Evolutionary conservation across 2,329 filamentous ascomycete genomes (phyloP).

Genomic region (Fusarium sambucinum): DNA sequence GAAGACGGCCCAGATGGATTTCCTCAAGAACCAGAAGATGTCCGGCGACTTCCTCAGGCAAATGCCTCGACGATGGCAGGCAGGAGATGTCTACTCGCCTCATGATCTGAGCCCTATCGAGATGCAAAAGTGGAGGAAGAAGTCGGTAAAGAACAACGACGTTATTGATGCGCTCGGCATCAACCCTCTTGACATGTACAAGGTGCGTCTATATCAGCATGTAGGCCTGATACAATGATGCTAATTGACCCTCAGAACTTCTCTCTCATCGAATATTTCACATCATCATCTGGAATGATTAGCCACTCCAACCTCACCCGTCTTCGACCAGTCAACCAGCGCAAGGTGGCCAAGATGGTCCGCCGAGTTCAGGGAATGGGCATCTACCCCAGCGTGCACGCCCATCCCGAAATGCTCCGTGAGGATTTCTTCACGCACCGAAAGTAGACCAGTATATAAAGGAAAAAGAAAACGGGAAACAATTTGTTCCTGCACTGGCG

Average conservation of each 20-base stretch:
- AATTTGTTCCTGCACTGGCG: constrained; percentile 21
- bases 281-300: constrained; percentile 87
- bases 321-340: constrained; percentile 88
- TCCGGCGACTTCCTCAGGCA: constrained; percentile 70
- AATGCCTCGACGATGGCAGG: constrained; percentile 76
- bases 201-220: constrained; percentile 65
- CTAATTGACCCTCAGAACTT: constrained; percentile 76
- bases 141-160: constrained; percentile 71
- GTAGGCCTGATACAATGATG: neutral
- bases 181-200: constrained; percentile 87
- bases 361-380: constrained; percentile 89
- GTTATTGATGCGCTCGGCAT: constrained; percentile 83
- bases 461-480: neutral
- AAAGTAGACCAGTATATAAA: constrained; percentile 25
- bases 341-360: constrained; percentile 93
- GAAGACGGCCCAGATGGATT: constrained; percentile 54
- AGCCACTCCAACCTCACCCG: constrained; percentile 81
- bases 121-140: constrained; percentile 82
- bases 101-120: constrained; percentile 84
- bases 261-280: constrained; percentile 88
- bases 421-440: constrained; percentile 51
- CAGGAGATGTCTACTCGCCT: constrained; percentile 90
- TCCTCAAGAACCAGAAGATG: constrained; percentile 55
- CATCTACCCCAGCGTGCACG: constrained; percentile 90
- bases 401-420: constrained; percentile 83